Evolutionary conservation across 768 basidiomycete species (phyloP).

Genomic region (Podaxis carcinomalis): DNA sequence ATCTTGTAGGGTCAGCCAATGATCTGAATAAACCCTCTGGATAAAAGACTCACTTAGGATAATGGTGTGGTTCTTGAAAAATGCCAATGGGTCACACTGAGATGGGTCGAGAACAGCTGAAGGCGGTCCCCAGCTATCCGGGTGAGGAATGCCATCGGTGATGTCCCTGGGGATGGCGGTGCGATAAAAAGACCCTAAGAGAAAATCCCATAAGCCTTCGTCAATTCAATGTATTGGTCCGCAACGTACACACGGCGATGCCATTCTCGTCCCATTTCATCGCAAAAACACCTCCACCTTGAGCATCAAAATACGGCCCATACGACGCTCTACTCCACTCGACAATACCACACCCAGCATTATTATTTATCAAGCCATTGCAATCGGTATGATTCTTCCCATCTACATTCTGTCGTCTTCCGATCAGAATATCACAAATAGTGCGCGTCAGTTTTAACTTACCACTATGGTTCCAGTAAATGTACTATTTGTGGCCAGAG

Average conservation of each 20-base stretch:
- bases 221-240: not conserved
- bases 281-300: conserved; percentile 80
- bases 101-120: conserved; percentile 53
- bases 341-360: conserved; percentile 73
- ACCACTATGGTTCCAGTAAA: conserved; percentile 66
- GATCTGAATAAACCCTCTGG: not conserved
- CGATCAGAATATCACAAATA: not conserved
- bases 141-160: conserved; percentile 53
- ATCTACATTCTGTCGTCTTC: conserved; percentile 33
- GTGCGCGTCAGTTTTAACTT: conserved; percentile 20
- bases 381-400: conserved; percentile 51
- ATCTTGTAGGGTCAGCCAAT: conserved; percentile 34
- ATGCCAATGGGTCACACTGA: conserved; percentile 52
- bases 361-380: conserved; percentile 45
- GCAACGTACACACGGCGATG: conserved; percentile 69
- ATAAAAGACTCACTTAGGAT: conserved; percentile 55
- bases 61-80: conserved; percentile 68
- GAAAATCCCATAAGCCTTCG: not conserved
- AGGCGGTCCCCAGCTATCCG: conserved; percentile 64
- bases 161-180: conserved; percentile 72
- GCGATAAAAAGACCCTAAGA: conserved; percentile 77
- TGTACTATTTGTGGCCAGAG: conserved; percentile 45
- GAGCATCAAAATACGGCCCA: conserved; percentile 75
- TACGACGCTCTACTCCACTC: conserved; percentile 84
- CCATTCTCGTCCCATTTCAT: conserved; percentile 85